phyloP scores from a whole-genome alignment of 2,329 filamentous ascomycete species.

The Fusarium torulosum region DNA sequence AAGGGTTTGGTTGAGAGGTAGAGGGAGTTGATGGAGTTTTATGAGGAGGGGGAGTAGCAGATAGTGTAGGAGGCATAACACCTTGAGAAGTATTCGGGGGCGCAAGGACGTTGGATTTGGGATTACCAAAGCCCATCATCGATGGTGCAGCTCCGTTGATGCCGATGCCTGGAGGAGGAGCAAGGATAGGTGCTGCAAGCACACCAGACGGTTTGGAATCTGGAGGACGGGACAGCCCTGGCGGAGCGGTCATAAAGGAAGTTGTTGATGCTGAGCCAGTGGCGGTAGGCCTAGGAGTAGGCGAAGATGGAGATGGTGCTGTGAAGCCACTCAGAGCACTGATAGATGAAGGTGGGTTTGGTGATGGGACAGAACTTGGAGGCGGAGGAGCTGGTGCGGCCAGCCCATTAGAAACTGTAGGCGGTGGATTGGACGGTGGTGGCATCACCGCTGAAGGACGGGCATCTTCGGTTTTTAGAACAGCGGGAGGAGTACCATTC shows the following conservation, averaged over 20 bases:
- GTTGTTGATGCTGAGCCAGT: slow-evolving; percentile 17
- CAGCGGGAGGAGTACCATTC: neutral
- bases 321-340: slow-evolving; percentile 36
- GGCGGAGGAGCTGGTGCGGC: slow-evolving; percentile 36
- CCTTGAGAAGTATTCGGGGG: slow-evolving; percentile 58
- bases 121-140: slow-evolving; percentile 47
- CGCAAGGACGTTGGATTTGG: slow-evolving; percentile 61
- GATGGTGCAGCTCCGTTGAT: slow-evolving; percentile 43
- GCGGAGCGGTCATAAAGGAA: slow-evolving; percentile 37
- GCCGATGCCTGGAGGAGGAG: slow-evolving; percentile 52
- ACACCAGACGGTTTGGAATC: slow-evolving; percentile 51
- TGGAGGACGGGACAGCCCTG: slow-evolving; percentile 42
- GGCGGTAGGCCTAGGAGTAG: slow-evolving; percentile 14
- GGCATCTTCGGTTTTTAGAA: slow-evolving; percentile 28
- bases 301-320: slow-evolving; percentile 28
- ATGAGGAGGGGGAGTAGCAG: slow-evolving; percentile 36
- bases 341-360: slow-evolving; percentile 5
- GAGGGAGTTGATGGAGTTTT: slow-evolving; percentile 23
- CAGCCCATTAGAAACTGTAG: slow-evolving; percentile 36
- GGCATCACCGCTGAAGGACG: slow-evolving; percentile 39
- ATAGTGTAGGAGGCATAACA: slow-evolving; percentile 36
- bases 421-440: slow-evolving; percentile 40
- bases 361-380: slow-evolving; percentile 26
- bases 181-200: slow-evolving; percentile 56
- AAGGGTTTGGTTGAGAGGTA: slow-evolving; percentile 3